These are phyloP conservation scores for Monosporascus sp. DNA, from an alignment of 2,329 filamentous ascomycete species.

Conservation along the genomic window DNA sequence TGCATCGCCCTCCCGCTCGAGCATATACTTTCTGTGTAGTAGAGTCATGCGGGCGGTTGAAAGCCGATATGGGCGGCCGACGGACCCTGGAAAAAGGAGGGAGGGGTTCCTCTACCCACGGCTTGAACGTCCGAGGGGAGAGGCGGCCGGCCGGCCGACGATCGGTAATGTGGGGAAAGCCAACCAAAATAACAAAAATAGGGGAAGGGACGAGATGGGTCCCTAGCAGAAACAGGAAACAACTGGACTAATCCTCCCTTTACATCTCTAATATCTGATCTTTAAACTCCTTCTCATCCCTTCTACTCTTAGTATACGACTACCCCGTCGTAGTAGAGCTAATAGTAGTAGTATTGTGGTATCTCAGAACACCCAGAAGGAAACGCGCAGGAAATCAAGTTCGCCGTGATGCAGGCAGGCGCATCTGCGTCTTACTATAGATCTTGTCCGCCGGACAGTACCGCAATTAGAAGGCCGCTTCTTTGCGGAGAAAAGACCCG, in stretches of 20 bases:
- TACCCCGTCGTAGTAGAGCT: constrained; percentile 1
- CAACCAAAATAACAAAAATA: not conserved
- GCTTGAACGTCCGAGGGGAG: not conserved
- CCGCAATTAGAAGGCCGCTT: not conserved
- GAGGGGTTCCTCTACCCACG: not conserved
- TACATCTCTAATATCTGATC: not conserved
- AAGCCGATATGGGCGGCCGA: not conserved
- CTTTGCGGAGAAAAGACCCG: not conserved
- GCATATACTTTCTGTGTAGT: not conserved
- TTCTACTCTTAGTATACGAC: not conserved
- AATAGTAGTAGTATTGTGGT: no score
- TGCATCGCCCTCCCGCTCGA: constrained; percentile 10
- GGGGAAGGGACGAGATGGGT: not conserved
- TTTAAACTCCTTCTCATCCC: not conserved
- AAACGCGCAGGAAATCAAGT: constrained; percentile 12
- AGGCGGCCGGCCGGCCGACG: not conserved
- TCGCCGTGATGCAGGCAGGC: constrained; percentile 19
- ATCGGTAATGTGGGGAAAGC: not conserved
- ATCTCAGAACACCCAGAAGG: constrained; percentile 2
- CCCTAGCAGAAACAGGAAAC: not conserved
- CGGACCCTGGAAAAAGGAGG: not conserved
- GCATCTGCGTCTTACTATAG: constrained; percentile 21
- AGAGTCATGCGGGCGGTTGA: not conserved
- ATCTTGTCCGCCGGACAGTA: constrained; percentile 18
- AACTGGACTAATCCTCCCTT: not conserved